phyloP scores from a whole-genome alignment of 2,329 filamentous ascomycete species.

The Penicillium sp. region DNA sequence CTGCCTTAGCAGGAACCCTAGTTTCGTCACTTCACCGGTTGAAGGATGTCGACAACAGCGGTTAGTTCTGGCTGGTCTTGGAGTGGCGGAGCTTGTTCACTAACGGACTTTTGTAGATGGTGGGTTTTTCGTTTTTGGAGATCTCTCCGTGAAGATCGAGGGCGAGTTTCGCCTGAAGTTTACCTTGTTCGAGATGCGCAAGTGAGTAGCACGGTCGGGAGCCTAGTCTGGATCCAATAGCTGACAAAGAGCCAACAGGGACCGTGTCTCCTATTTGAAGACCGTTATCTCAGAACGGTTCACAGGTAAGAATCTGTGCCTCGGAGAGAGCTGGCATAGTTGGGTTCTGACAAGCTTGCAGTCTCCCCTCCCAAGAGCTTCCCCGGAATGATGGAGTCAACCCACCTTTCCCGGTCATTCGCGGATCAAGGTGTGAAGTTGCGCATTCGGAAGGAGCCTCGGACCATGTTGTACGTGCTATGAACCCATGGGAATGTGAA shows the following conservation, averaged over 20 bases:
- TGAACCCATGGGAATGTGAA: background rate
- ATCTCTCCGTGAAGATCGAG: slow-evolving; percentile 74
- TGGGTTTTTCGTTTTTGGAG: slow-evolving; percentile 88
- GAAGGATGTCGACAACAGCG: slow-evolving; percentile 71
- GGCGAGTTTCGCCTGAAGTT: slow-evolving; percentile 75
- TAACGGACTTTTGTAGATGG: slow-evolving; percentile 55
- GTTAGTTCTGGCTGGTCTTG: slow-evolving; percentile 34
- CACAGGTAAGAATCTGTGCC: slow-evolving; percentile 51
- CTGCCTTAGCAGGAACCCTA: slow-evolving; percentile 67
- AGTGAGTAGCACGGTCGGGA: slow-evolving; percentile 42
- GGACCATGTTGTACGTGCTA: slow-evolving; percentile 50
- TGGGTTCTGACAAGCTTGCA: slow-evolving; percentile 22
- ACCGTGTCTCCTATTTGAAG: slow-evolving; percentile 53
- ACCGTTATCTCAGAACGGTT: slow-evolving; percentile 66
- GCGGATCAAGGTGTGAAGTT: slow-evolving; percentile 84
- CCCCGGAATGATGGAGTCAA: slow-evolving; percentile 78
- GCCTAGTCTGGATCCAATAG: background rate
- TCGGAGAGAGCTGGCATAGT: background rate
- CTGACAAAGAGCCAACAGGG: slow-evolving; percentile 29
- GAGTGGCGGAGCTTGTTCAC: background rate
- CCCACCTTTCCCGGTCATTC: slow-evolving; percentile 75
- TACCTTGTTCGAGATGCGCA: slow-evolving; percentile 71
- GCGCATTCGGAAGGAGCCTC: slow-evolving; percentile 77
- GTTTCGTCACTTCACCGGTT: slow-evolving; percentile 80
- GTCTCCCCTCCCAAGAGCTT: slow-evolving; percentile 63